Evolutionary conservation across 2,329 filamentous ascomycete genomes (phyloP), one percentile per base, ranked within the genome.

Genomic region (Paraphaeosphaeria minitans): DNA sequence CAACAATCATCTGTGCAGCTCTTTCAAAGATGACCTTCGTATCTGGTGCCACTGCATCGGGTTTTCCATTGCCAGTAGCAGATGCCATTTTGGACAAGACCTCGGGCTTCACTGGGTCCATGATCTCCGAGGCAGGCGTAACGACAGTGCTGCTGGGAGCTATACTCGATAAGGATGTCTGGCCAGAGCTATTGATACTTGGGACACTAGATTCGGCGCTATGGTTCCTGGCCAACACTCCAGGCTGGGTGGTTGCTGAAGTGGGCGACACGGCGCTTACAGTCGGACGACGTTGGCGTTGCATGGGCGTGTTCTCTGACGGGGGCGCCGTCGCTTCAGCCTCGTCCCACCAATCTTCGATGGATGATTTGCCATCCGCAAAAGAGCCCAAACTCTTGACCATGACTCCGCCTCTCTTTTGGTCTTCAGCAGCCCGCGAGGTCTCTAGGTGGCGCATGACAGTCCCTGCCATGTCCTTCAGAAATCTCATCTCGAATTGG

Each of bases 391-490:
- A 48, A 43, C 72, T 74, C 51, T 82, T 79, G 42, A 82, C 82
- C 75, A 83, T 87, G 66, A 79, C 82, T 61, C 81, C 85, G 42
- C 79, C 83, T 64, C 80, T 81, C 66, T 78, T 82, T 64, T 82
- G 83, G 64, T 82, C 84, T 56, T 79, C 83, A 54, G 76, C 82
- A 60, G 78, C 80, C 62, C 81, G 80, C 46, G 78, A 84, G 78
- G 80, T 83, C 73, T 87, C 85, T 9, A 90, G 71, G 57, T 89
- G 87, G 39, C 86, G 82, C 77, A 87, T 86, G 4, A 87, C 79
- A 4, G 85, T 83, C 19, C 77, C 76, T 0, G 72, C 71, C 73
- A 89, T 79, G 42, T 86, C 85, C 45, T 82, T 80, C 69, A 90
- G 76, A 50, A 85, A 87, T 22, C 80, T 77, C 1, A 83, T 61